A percentile compares a stretch with the other conserved stretches of the same genome.
Conservation (phyloP, 2,329 filamentous ascomycete species). For the Aspergillus nomiae region DNA sequence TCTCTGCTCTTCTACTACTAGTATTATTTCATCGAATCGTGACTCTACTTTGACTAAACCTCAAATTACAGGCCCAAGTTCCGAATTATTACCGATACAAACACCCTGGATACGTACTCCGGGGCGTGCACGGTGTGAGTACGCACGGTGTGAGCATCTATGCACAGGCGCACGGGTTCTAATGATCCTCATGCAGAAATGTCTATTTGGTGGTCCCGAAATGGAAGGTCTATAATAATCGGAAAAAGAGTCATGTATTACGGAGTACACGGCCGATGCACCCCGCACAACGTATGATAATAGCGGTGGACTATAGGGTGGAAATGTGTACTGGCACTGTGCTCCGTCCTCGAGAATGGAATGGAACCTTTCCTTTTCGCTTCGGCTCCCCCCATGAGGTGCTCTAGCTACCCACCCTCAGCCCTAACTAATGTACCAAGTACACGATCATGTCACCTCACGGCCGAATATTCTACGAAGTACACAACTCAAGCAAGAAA, state of each 20-base stretch:
- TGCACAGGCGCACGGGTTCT: not conserved
- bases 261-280: not conserved
- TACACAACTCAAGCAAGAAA: not conserved
- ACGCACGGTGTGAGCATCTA: not conserved
- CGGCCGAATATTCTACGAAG: not conserved
- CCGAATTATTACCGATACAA: not conserved
- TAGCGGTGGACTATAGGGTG: not conserved
- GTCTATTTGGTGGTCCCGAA: not conserved
- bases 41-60: not conserved
- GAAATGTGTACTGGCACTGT: not conserved
- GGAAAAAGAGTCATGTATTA: not conserved
- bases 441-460: not conserved
- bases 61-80: not conserved
- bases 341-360: not conserved
- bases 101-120: not conserved
- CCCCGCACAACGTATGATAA: constrained; percentile 1
- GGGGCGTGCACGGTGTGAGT: not conserved
- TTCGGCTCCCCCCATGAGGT: not conserved
- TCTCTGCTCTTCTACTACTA: not conserved
- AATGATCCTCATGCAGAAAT: not conserved
- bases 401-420: not conserved
- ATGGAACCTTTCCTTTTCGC: not conserved
- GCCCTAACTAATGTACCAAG: not conserved
- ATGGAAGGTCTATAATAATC: not conserved
- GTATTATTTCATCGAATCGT: not conserved